Base-by-base conservation (phyloP, 2,329 filamentous ascomycete species). In the Monosporascus sp. region DNA sequence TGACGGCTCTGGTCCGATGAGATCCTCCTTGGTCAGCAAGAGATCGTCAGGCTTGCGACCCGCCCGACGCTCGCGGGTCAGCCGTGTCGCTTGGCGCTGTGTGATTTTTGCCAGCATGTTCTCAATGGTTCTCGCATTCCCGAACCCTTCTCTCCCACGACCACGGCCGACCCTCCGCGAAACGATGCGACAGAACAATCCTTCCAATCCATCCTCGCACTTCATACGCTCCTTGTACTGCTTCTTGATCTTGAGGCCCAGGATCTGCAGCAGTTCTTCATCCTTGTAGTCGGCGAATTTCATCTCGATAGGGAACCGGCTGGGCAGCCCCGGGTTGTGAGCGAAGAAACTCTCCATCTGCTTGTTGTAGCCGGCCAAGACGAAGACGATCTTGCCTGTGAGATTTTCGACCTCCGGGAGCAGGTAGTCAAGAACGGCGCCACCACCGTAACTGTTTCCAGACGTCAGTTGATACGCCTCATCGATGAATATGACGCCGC, bases 311-410 rank as follows among this genome's bases (percentile, higher is more conserved):
- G 88, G 88, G 38, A 93, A 85, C 0, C 88, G 82, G 58, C 86
- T 89, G 0, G 80, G 75, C 3, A 92, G 73, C 0, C 89, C 88
- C 0, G 83, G 83, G 45, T 92, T 92, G 56, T 91, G 87, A 0
- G 81, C 76, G 47, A 90, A 91, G 65, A 92, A 90, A 0, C 77
- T 77, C 60, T 92, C 87, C 88, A 93, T 92, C 57, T 88, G 77
- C 59, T 84, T 85, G 48, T 76, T 76, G 67, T 92, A 92, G 0
- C 90, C 88, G 0, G 88, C 88, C 3, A 93, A 72, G 1, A 92
- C 76, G 51, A 92, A 88, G 0, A 86, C 82, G 0, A 92, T 68
- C 59, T 87, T 87, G 0, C 87, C 88, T 0, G 77, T 80, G 1
- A 83, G 74, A 50, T 90, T 89, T 60, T 92, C 88, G 1, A 91